Evolutionary conservation across 176 grass and related monocot species (phyloP).

Genomic region (Poa annua): DNA sequence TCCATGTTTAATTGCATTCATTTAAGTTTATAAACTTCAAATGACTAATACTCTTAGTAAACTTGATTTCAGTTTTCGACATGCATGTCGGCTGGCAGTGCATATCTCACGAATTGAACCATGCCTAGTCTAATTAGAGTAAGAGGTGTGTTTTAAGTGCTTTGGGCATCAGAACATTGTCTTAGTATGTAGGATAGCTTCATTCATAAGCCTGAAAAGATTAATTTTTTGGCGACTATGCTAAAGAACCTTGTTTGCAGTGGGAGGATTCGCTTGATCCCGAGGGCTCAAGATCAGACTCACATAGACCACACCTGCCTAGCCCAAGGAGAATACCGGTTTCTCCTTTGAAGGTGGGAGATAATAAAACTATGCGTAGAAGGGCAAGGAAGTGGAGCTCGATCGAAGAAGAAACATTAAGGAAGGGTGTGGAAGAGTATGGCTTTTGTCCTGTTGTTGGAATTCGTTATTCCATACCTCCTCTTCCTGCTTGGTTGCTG

Average conservation of each 20-base stretch:
- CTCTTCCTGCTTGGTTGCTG: not conserved
- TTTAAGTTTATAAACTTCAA: not conserved
- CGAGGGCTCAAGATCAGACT: slow-evolving; percentile 30
- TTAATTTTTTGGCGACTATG: slow-evolving; percentile 17
- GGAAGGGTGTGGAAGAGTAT: slow-evolving; percentile 71
- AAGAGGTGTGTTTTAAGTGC: not conserved
- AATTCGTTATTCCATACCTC: not conserved
- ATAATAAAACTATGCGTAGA: slow-evolving; percentile 60
- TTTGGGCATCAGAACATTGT: not conserved
- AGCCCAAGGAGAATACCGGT: slow-evolving; percentile 44
- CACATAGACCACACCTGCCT: slow-evolving; percentile 45
- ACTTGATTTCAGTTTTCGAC: not conserved
- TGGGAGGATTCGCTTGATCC: slow-evolving; percentile 55
- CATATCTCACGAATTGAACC: not conserved
- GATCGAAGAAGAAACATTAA: slow-evolving; percentile 72
- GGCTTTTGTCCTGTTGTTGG: slow-evolving; percentile 25
- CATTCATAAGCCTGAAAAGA: slow-evolving; percentile 5
- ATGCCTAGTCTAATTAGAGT: not conserved
- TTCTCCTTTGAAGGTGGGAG: slow-evolving; percentile 54
- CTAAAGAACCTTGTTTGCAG: slow-evolving; percentile 51
- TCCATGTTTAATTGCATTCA: not conserved
- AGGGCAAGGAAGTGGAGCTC: slow-evolving; percentile 58
- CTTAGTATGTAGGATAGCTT: slow-evolving; percentile 28
- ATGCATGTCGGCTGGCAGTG: not conserved
- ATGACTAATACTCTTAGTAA: slow-evolving; percentile 22